Conservation (phyloP, 768 basidiomycete genomes). For the Rhodotorula diobovata region DNA sequence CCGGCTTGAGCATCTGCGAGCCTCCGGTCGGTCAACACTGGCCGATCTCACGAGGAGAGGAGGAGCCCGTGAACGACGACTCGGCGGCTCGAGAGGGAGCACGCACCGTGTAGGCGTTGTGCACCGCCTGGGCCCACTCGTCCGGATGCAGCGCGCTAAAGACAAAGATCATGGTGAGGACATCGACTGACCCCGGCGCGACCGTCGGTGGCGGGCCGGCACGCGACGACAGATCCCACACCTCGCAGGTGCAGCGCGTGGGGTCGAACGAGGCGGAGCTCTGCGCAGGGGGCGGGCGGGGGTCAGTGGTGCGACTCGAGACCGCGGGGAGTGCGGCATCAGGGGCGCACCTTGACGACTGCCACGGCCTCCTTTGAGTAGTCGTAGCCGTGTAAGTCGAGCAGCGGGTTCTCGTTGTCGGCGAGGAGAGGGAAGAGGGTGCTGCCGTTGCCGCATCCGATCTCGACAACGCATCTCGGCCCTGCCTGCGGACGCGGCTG, state of each 20-base stretch:
- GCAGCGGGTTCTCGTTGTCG: conserved; percentile 72
- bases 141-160: conserved; percentile 85
- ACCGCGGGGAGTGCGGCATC: too few species aligned
- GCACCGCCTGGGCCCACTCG: conserved; percentile 80
- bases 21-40: too few species aligned
- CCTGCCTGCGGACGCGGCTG: conserved; percentile 59
- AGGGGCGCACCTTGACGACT: conserved; percentile 66
- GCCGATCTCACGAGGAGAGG: background rate
- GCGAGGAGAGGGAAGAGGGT: conserved; percentile 81
- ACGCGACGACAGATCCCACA: conserved; percentile 82
- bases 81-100: conserved; percentile 32
- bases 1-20: conserved; percentile 78
- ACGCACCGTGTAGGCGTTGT: conserved; percentile 68
- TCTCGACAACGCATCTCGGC: conserved; percentile 68
- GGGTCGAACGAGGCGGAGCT: conserved; percentile 21
- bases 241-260: conserved; percentile 59
- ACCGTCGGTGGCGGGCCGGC: conserved; percentile 59
- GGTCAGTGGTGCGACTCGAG: background rate
- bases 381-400: conserved; percentile 76
- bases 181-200: conserved; percentile 67
- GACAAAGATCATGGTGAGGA: conserved; percentile 88
- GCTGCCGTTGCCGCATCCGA: conserved; percentile 92
- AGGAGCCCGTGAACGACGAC: too few species aligned
- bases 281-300: background rate
- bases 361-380: conserved; percentile 84